Evolutionary conservation across 345 rosid genomes (phyloP), one percentile per base, ranked within the genome.

Genomic region (Eucalyptus pauciflora): DNA sequence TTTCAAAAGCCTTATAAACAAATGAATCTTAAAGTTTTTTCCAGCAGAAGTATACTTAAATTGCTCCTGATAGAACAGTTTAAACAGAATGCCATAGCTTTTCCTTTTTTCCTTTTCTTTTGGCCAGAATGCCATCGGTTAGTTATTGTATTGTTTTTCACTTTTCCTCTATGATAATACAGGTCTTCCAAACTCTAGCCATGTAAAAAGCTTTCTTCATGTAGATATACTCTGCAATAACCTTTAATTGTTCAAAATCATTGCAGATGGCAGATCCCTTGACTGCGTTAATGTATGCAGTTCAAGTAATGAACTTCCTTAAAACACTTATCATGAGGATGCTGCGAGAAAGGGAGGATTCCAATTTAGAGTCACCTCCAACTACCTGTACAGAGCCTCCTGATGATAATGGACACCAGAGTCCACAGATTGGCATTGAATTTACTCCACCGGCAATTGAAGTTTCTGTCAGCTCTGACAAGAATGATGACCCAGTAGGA

Each of bases 261-360:
- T 89, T 92, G 91, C 94, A 97, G 98, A 97, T 97, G 99, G 96
- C 94, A 85, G 99, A 97, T 92, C 98, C 98, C 9, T 92, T 97
- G 90, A 95, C 96, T 11, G 98, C 98, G 17, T 67, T 97, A 90
- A 95, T 96, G 98, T 94, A 96, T 87, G 98, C 97, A 43, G 99
- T 96, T 89, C 98, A 95, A 90, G 98, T 97, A 92, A 97, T 96
- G 96, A 97, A 97, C 92, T 96, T 97, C 89, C 97, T 96, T 88
- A 96, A 95, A 95, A 94, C 94, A 54, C 97, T 96, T 18, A 90
- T 96, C 52, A 69, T 91, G 41, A 93, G 94, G 92, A 94, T 92
- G 25, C 90, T 96, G 89, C 90, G 95, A 90, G 98, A 94, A 90
- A 96, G 99, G 90, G 95, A 94, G 87, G 96, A 95, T 88, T 92